These are phyloP conservation scores for Pseudovirgaria hyperparasitica DNA, from an alignment of 2,329 filamentous ascomycete genomes.

Conservation along the genomic window DNA sequence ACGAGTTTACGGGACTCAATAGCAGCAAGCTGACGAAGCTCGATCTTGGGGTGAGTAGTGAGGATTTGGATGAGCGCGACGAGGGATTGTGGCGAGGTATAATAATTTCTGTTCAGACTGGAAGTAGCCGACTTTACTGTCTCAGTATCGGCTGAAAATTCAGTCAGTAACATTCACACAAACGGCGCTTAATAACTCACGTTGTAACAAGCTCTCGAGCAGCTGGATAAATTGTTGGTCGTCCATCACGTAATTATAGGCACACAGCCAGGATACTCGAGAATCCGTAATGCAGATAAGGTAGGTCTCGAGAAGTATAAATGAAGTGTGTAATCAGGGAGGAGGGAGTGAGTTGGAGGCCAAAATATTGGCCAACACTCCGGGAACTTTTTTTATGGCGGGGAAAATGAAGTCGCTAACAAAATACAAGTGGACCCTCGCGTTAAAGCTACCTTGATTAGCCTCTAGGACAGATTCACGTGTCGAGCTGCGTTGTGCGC, in stretches of 20 bases:
- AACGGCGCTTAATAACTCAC: constrained; percentile 40
- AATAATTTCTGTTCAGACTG: constrained; percentile 86
- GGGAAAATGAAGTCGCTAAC: too few relatives aligned
- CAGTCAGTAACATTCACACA: constrained; percentile 4
- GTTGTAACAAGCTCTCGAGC: constrained; percentile 76
- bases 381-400: too few relatives aligned
- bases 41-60: constrained; percentile 57
- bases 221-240: constrained; percentile 75
- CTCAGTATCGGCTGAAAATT: constrained; percentile 55
- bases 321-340: too few relatives aligned
- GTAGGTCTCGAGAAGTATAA: constrained; percentile 4
- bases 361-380: too few relatives aligned
- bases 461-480: too few relatives aligned
- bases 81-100: constrained; percentile 71
- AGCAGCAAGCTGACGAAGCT: constrained; percentile 77
- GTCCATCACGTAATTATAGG: constrained; percentile 44
- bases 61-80: constrained; percentile 80
- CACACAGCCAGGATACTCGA: background rate
- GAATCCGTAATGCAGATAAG: background rate
- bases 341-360: constrained; percentile 2
- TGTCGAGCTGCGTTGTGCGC: too few relatives aligned
- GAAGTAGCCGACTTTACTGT: constrained; percentile 77
- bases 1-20: constrained; percentile 80
- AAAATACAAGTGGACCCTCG: too few relatives aligned
- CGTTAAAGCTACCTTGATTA: too few relatives aligned